Base-by-base conservation (phyloP, 139 green algal species). In the Trebouxia sp. region DNA sequence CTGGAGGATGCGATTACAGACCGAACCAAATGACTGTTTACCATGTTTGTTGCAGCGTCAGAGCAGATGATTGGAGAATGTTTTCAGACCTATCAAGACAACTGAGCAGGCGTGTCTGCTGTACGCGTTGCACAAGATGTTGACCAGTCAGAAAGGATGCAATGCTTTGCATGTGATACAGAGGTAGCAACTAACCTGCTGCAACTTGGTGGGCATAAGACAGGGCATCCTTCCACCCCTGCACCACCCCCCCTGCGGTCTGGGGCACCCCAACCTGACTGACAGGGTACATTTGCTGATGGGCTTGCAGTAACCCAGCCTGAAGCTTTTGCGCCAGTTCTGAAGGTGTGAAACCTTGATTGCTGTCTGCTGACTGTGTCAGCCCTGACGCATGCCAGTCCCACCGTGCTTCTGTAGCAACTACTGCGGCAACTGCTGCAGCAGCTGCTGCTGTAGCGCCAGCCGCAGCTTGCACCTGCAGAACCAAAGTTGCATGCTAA, bases 371-470 rank as follows among this genome's bases (percentile, higher is more conserved):
- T 22, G 11, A 39, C 26, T 5, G 6, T 14, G 12, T 45, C 32
- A n/a, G 35, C 14, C 20, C 47, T 17, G 20, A 17, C 47, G 3
- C 14, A 53, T 17, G 47, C 47, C 47, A 53, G 47, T 43, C 62
- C 62, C 62, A 72, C 15, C 32, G 37, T 22, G 62, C 62, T 72
- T 72, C 62, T 72, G 62, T 72, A 5, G 62, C 62, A 42, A 72
- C 62, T 72, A 72, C 62, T 72, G 62, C 62, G 0, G 62, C 35
- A 43, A 72, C 62, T 72, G 62, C 62, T 45, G 62, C 62, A 15
- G 62, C 62, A 72, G 62, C 62, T 72, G 62, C 62, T 72, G 62
- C 62, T 72, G 62, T 72, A 12, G 26, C 20, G 35, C 32, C 35
- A 12, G 43, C 26, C n/a, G 62, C 62, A 45, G 62, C 62, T 72